Base-by-base conservation (phyloP, 164 flowering plant species). In the Warburgia ugandensis region DNA sequence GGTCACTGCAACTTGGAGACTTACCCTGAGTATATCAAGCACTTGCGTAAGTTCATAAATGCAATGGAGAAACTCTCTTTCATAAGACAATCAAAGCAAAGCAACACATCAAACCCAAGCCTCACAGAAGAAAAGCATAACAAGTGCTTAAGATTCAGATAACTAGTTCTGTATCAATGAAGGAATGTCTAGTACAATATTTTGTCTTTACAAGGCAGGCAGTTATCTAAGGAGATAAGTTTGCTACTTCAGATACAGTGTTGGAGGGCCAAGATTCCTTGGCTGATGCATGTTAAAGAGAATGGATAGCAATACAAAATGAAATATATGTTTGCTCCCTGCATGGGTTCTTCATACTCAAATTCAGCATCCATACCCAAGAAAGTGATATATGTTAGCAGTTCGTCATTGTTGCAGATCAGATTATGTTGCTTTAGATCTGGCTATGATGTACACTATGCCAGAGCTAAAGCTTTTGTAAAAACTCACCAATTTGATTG, bases 1-100 rank as follows among this genome's bases (percentile, higher is more conserved):
- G 96, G 95, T 1, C 99, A 94, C 64, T 94, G 96, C 71, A 94
- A 94, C 73, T 77, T 94, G 17, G 99, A 94, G 61, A 84, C 96
- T 8, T 94, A 73, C 62, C 97, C 99, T 0, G 97, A 94, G 71
- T 94, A 80, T 77, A 89, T 94, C 28, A 84, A 78, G 59, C 94
- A 94, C 71, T 61, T 94, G 63, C 72, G 94, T 33, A 86, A 82
- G 75, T 94, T 84, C 63, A 67, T 92, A 21, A 77, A 77, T n/a
- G 80, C 94, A 25, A 75, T 94, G 92, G 97, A 89, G 71, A 92
- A 86, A 48, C 73, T 71, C 29, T 68, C 94, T 3, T 21, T 77
- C 45, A 53, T 72, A n/a, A 80, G 73, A 61, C 82, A 70, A 14
- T 9, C 66, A 32, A 82, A 77, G 45, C 63, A 60, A 30, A 55